Conservation (phyloP, 495 filamentous ascomycete species). For the Hypoxylon crocopeplum region DNA sequence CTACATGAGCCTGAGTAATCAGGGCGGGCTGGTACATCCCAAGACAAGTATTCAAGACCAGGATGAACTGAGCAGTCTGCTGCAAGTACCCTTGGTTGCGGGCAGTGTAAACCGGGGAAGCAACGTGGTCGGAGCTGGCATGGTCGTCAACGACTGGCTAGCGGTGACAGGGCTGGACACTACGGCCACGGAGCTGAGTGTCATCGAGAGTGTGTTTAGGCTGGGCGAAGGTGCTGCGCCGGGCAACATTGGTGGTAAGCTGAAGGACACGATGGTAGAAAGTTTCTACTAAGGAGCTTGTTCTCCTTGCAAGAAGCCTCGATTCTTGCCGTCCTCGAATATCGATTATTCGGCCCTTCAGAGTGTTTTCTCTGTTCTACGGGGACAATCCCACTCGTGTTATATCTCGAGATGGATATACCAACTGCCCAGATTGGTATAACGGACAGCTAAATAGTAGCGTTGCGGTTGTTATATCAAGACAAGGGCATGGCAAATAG, state of each 20-base stretch:
- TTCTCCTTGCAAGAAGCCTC: neutral
- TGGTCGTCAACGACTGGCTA: slow-evolving; percentile 99
- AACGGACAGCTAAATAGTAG: slow-evolving; percentile 21
- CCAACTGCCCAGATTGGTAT: slow-evolving; percentile 14
- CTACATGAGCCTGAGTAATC: slow-evolving; percentile 96
- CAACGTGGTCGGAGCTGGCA: slow-evolving; percentile 93
- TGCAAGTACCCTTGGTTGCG: slow-evolving; percentile 95
- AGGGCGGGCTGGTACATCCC: slow-evolving; percentile 95
- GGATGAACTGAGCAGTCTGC: slow-evolving; percentile 90
- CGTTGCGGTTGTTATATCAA: slow-evolving; percentile 12
- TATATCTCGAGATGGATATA: slow-evolving; percentile 2
- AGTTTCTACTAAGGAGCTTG: slow-evolving; percentile 80
- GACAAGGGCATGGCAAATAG: slow-evolving; percentile 17
- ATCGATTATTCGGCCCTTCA: neutral
- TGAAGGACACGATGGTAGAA: slow-evolving; percentile 98
- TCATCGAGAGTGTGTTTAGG: slow-evolving; percentile 93
- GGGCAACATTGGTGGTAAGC: slow-evolving; percentile 72
- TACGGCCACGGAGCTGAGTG: slow-evolving; percentile 93
- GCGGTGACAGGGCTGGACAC: slow-evolving; percentile 97
- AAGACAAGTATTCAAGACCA: slow-evolving; percentile 97
- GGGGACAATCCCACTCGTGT: neutral
- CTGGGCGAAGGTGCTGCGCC: slow-evolving; percentile 87
- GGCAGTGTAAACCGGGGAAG: slow-evolving; percentile 91
- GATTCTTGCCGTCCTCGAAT: slow-evolving; percentile 2
- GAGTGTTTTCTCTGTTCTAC: neutral